A percentile compares a stretch with the other conserved stretches of the same genome.
Conservation (phyloP, 768 basidiomycete species). For the Russula dissimulans region DNA sequence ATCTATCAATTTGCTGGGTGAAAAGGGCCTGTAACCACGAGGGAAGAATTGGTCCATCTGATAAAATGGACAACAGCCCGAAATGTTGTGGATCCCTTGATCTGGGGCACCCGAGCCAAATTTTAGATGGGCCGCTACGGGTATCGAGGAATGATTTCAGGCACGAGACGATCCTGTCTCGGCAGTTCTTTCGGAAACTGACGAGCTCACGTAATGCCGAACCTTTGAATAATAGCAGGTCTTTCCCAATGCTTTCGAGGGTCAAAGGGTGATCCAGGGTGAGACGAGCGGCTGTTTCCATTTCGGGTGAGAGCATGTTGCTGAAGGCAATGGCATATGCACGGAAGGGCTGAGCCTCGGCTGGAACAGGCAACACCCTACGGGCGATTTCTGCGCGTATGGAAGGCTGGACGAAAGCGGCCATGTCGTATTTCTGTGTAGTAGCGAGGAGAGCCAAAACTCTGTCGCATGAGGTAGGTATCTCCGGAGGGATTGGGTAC, state of each 20-base stretch:
- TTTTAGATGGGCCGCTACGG: background rate
- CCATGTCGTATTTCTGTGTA: slow-evolving; percentile 23
- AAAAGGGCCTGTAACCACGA: background rate
- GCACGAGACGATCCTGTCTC: background rate
- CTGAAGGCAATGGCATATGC: slow-evolving; percentile 15
- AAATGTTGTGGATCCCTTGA: too few species aligned
- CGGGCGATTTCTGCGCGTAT: background rate
- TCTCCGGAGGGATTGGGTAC: slow-evolving; percentile 1
- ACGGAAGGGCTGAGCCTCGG: slow-evolving; percentile 2
- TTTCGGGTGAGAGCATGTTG: background rate
- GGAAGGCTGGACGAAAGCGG: background rate
- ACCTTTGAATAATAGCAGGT: background rate
- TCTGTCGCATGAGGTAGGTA: background rate
- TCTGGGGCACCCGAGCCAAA: background rate
- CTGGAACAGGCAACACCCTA: background rate
- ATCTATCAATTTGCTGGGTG: background rate
- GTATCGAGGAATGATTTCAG: background rate
- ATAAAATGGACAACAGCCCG: too few species aligned
- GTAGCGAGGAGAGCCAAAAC: slow-evolving; percentile 15
- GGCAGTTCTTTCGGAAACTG: background rate
- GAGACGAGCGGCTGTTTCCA: background rate
- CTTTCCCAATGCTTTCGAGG: background rate
- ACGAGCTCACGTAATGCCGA: background rate
- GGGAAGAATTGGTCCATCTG: background rate
- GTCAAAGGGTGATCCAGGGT: slow-evolving; percentile 6